Percentiles rank a stretch among this genome's conserved stretches.
These are phyloP conservation scores for Raddia guianensis DNA, from an alignment of 176 grass and related monocot genomes.

Conservation along the genomic window DNA sequence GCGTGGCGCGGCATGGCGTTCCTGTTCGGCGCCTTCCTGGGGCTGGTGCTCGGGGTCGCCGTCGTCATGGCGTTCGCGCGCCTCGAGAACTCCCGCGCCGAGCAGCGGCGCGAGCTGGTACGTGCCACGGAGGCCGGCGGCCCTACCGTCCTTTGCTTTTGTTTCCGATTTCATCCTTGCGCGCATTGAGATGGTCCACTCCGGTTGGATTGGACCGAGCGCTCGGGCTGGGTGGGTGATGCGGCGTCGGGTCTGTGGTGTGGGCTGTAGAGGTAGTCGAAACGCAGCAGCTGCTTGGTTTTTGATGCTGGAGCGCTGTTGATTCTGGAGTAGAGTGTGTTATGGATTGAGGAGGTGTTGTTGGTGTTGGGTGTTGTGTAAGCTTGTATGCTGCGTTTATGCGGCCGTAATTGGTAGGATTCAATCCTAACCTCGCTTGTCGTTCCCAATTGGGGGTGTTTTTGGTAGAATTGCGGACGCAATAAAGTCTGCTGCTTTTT, in stretches of 20 bases:
- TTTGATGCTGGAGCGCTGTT: neutral
- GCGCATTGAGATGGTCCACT: conserved; percentile 2
- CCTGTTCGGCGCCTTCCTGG: conserved; percentile 72
- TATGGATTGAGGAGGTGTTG: neutral
- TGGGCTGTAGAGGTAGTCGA: neutral
- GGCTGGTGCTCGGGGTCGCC: conserved; percentile 64
- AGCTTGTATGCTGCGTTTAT: neutral
- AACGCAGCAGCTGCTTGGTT: neutral
- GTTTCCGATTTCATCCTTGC: neutral
- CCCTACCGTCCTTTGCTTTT: neutral
- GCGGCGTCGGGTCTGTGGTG: neutral
- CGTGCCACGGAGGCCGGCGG: neutral
- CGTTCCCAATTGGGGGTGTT: neutral
- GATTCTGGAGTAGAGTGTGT: neutral
- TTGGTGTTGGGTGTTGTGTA: neutral
- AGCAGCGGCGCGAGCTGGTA: conserved; percentile 86
- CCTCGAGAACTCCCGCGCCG: conserved; percentile 75
- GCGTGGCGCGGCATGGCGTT: conserved; percentile 61
- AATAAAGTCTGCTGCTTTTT: neutral
- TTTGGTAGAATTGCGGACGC: neutral
- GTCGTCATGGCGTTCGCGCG: conserved; percentile 78
- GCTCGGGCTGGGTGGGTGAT: neutral
- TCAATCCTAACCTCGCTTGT: neutral
- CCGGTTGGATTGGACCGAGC: conserved; percentile 5
- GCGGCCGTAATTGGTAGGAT: conserved; percentile 23